Evolutionary conservation across 2,329 filamentous ascomycete genomes (phyloP).

Genomic region (Myrmaecium sp.): DNA sequence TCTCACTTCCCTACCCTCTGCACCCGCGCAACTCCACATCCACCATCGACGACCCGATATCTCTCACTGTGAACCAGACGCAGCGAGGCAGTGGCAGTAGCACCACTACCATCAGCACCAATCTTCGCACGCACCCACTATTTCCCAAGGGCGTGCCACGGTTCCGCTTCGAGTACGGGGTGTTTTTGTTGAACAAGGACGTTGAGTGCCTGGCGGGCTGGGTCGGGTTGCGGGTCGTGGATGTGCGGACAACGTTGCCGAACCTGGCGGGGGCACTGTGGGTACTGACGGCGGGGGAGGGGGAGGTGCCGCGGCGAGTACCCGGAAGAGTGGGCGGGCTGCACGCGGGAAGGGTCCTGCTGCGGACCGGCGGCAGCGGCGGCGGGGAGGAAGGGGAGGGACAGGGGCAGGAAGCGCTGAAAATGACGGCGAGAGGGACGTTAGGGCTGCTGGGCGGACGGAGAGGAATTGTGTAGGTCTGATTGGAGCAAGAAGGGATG

Average conservation of each 20-base stretch:
- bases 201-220: constrained; percentile 54
- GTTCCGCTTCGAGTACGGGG: constrained; percentile 89
- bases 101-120: constrained; percentile 21
- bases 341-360: constrained; percentile 40
- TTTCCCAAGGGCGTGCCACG: constrained; percentile 54
- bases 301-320: constrained; percentile 42
- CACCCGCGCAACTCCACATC: constrained; percentile 52
- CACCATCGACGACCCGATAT: constrained; percentile 55
- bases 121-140: constrained; percentile 48
- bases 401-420: no score
- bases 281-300: constrained; percentile 65
- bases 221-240: constrained; percentile 63
- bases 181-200: constrained; percentile 93
- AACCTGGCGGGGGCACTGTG: constrained; percentile 90
- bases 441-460: no score
- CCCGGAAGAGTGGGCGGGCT: no score
- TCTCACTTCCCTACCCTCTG: constrained; percentile 57
- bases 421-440: no score
- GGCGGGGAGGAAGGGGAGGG: no score
- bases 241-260: constrained; percentile 80
- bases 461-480: no score
- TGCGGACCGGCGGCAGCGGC: no score
- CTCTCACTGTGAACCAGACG: constrained; percentile 14
- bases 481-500: no score
- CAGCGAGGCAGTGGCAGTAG: no score